phyloP scores from a whole-genome alignment of 2,329 filamentous ascomycete species.

The Fusarium circinatum region DNA sequence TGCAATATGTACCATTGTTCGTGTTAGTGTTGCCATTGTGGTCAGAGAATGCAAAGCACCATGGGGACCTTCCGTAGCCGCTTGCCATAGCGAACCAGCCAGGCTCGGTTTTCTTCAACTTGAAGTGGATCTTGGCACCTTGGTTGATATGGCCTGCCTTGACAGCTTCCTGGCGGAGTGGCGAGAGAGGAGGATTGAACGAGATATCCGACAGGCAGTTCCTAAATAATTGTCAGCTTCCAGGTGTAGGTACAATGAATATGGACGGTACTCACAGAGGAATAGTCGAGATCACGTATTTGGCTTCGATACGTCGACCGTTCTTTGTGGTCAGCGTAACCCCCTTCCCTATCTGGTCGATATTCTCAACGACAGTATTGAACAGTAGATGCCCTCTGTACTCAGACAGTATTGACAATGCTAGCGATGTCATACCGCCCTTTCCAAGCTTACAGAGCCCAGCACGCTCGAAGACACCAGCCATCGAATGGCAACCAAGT shows the following conservation, averaged over 20 bases:
- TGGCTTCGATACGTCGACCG: background rate
- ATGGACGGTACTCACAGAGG: conserved; percentile 11
- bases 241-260: accelerated
- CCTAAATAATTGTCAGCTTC: background rate
- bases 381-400: conserved; percentile 16
- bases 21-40: conserved; percentile 14
- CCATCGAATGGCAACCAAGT: conserved; percentile 19
- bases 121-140: conserved; percentile 29
- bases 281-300: conserved; percentile 23
- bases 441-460: conserved; percentile 32
- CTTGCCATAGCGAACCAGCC: conserved; percentile 21
- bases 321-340: conserved; percentile 10
- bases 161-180: conserved; percentile 14
- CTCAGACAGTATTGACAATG: conserved; percentile 2
- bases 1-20: conserved; percentile 25
- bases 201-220: conserved; percentile 3
- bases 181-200: background rate
- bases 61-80: conserved; percentile 6
- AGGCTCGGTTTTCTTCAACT: background rate
- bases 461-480: conserved; percentile 9
- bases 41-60: conserved; percentile 31
- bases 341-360: background rate
- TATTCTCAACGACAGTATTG: background rate
- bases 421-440: conserved; percentile 33
- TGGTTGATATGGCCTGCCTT: conserved; percentile 15